Percentiles rank a stretch among this genome's conserved stretches.
Evolutionary conservation across 2,329 filamentous ascomycete genomes (phyloP).

Genomic region (Volutella citrinella): DNA sequence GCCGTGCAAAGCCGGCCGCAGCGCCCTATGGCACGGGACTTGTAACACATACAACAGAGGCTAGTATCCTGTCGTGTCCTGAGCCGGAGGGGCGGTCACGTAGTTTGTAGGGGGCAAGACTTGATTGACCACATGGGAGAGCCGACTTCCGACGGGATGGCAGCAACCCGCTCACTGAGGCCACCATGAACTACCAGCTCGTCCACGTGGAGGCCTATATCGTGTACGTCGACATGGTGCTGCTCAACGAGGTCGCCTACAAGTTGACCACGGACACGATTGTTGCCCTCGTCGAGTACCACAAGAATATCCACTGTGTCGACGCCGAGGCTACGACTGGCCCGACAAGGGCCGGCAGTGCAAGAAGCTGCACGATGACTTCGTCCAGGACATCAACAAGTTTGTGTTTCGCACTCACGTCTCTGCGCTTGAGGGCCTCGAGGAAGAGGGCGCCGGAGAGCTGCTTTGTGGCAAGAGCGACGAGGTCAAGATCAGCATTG

Average conservation of each 20-base stretch:
- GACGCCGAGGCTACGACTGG: constrained; percentile 90
- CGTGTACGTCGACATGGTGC: constrained; percentile 98
- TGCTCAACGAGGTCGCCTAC: constrained; percentile 95
- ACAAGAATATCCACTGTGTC: constrained; percentile 91
- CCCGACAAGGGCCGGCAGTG: constrained; percentile 93
- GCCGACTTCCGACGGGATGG: constrained; percentile 81
- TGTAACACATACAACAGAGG: too few relatives aligned
- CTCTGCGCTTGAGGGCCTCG: constrained; percentile 86
- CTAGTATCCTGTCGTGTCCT: too few relatives aligned
- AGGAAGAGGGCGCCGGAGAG: constrained; percentile 94
- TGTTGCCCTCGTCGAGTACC: constrained; percentile 87
- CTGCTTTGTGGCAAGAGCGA: constrained; percentile 87
- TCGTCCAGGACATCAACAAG: constrained; percentile 93
- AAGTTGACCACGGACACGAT: constrained; percentile 96
- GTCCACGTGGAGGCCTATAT: constrained; percentile 96
- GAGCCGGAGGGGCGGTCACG: too few relatives aligned
- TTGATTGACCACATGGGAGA: too few relatives aligned
- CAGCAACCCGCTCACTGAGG: constrained; percentile 56
- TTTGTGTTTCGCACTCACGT: constrained; percentile 92
- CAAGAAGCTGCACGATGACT: constrained; percentile 97
- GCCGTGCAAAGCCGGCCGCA: too few relatives aligned
- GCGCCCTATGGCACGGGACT: too few relatives aligned
- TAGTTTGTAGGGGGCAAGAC: too few relatives aligned
- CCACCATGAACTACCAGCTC: constrained; percentile 88
- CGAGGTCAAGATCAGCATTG: constrained; percentile 85